phyloP scores from a whole-genome alignment of 1,139 yeast genomes.

The Kluyveromyces sp. region DNA sequence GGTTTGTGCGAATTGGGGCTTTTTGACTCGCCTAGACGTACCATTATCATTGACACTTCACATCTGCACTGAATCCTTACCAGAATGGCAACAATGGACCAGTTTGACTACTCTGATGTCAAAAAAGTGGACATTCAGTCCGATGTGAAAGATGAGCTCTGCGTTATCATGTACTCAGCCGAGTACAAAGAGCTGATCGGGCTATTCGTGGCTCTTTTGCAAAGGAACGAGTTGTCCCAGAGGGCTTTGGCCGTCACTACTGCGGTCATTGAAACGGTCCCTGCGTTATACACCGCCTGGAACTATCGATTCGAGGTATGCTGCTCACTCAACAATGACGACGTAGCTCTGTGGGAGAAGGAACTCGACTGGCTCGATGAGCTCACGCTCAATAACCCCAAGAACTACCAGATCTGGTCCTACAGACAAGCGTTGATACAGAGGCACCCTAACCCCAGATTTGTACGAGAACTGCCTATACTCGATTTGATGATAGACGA shows the following conservation, averaged over 20 bases:
- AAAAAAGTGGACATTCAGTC: constrained; percentile 19
- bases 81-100: not conserved
- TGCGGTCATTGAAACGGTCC: constrained; percentile 56
- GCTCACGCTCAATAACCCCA: constrained; percentile 68
- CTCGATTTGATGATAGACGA: constrained; percentile 60
- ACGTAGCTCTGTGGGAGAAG: constrained; percentile 28
- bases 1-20: no score
- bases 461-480: constrained; percentile 55
- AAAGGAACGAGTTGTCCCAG: constrained; percentile 53
- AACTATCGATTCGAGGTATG: constrained; percentile 61
- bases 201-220: constrained; percentile 54
- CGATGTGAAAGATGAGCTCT: constrained; percentile 45
- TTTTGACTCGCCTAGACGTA: no score
- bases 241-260: constrained; percentile 66
- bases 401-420: constrained; percentile 96
- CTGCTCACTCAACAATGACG: constrained; percentile 30
- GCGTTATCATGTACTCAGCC: constrained; percentile 70
- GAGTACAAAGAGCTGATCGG: constrained; percentile 63
- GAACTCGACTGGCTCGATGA: constrained; percentile 76
- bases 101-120: constrained; percentile 18
- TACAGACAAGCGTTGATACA: constrained; percentile 62
- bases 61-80: not conserved
- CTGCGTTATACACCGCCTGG: constrained; percentile 95
- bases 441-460: constrained; percentile 34
- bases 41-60: no score